Base-by-base conservation (phyloP, 2,329 filamentous ascomycete genomes). In the Rhinocladiella mackenziei region DNA sequence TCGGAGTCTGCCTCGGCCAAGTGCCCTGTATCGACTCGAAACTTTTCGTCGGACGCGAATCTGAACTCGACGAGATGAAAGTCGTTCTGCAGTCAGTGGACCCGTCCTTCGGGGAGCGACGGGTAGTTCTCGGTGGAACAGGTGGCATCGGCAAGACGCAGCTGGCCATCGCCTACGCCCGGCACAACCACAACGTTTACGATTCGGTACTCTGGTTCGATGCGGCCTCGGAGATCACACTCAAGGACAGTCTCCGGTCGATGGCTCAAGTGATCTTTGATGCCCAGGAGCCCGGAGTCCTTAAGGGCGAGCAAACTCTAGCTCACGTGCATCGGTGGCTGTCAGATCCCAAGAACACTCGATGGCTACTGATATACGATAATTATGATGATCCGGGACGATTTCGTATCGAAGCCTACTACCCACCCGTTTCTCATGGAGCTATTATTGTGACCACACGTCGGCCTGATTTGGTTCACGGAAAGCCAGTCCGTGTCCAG, bases 201-300 rank as follows among this genome's bases (percentile, higher is more conserved):
- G 60, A 62, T 0, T 64, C 67, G 0, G 53, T 67, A 3, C 63
- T 74, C 47, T 74, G 68, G 71, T 35, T 74, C 4, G 66, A 73
- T 48, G 61, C 59, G 9, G 66, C 56, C 28, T 61, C 65, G 19
- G 59, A 66, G 53, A 46, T 55, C 13, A 62, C 62, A 4, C 42
- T 73, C 2, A 58, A 63, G 45, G 58, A 62, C 30, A 68, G 66
- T 26, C 42, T 55, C 11, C 36, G 43, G 13, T 13, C 13, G 9
- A 23, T 50, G 19, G 49, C 48, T 26, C 13, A 40, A 3, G 15
- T 7, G 18, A 29, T 50, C 15, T 34, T 50, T 10, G 14, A 18
- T 29, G 10, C 20, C 13, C 15, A 17, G 25, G 14, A 18, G 4
- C 14, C 22, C 7, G 14, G 22, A 15, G 20, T 17, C 2, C 33